A percentile compares a stretch with the other conserved stretches of the same genome.
These are phyloP conservation scores for Diaporthe velutina DNA, from an alignment of 2,329 filamentous ascomycete species.

Conservation along the genomic window DNA sequence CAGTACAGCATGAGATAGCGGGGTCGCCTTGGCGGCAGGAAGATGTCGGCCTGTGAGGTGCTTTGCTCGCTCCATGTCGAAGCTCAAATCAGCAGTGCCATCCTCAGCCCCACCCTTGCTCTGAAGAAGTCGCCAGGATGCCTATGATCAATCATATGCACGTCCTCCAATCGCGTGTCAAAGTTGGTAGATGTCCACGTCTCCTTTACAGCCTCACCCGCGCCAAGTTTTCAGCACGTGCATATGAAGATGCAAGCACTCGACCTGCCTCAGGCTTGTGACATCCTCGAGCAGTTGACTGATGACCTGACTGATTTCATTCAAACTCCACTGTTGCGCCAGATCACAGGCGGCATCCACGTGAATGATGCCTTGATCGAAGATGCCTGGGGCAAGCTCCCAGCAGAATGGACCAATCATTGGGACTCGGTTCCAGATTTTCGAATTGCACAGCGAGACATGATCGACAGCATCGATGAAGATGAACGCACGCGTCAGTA, in stretches of 20 bases:
- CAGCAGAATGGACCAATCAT: conserved; percentile 48
- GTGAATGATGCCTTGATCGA: conserved; percentile 51
- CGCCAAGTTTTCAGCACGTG: background rate
- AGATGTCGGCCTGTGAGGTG: too few relatives aligned
- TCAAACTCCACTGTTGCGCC: conserved; percentile 46
- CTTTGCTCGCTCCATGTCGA: too few relatives aligned
- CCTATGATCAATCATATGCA: too few relatives aligned
- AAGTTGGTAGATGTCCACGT: background rate
- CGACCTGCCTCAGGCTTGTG: conserved; percentile 32
- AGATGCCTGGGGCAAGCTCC: conserved; percentile 48
- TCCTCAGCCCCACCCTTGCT: too few relatives aligned
- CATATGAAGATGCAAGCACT: conserved; percentile 21
- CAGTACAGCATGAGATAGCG: too few relatives aligned
- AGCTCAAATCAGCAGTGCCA: too few relatives aligned
- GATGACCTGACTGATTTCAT: conserved; percentile 44
- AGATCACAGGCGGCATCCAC: conserved; percentile 51
- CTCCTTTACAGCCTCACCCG: background rate
- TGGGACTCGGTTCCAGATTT: conserved; percentile 47
- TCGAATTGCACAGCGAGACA: conserved; percentile 47
- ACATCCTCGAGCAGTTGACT: conserved; percentile 43
- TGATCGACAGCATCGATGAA: conserved; percentile 48
- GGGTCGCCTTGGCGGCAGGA: too few relatives aligned
- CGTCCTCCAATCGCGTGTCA: background rate
- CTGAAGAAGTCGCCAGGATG: too few relatives aligned
- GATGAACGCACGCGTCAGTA: background rate